Evolutionary conservation across 805 yeast genomes (phyloP).

Genomic region (Saccharomycopsis fodiens): DNA sequence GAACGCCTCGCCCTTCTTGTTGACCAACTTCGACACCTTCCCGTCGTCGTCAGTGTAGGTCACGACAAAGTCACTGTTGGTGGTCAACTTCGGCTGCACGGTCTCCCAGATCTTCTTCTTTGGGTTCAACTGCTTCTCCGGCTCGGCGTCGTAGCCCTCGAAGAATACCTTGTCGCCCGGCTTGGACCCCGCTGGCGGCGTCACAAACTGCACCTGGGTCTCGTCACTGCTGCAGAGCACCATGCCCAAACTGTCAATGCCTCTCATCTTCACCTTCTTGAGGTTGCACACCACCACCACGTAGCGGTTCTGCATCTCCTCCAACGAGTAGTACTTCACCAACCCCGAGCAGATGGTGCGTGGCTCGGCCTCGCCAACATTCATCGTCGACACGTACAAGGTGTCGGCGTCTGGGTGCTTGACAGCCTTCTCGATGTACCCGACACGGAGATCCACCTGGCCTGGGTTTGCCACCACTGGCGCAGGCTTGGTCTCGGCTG

Average conservation of each 20-base stretch:
- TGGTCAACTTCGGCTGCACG: conserved; percentile 84
- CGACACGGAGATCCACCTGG: conserved; percentile 87
- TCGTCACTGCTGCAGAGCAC: conserved; percentile 75
- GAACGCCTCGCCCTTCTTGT: conserved; percentile 71
- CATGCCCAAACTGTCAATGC: conserved; percentile 93
- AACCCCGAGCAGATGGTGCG: conserved; percentile 97
- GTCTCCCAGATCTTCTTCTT: conserved; percentile 98
- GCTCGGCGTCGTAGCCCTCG: conserved; percentile 82
- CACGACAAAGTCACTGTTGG: conserved; percentile 69
- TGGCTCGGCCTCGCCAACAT: conserved; percentile 87
- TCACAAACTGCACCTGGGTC: conserved; percentile 82
- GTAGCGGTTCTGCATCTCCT: conserved; percentile 90
- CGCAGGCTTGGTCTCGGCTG: conserved; percentile 30
- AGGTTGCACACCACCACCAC: conserved; percentile 91
- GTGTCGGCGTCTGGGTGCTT: conserved; percentile 98
- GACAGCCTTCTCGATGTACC: conserved; percentile 92
- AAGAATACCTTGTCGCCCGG: conserved; percentile 97
- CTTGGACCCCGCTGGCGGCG: conserved; percentile 88
- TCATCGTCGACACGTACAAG: conserved; percentile 90
- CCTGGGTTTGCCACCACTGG: conserved; percentile 63
- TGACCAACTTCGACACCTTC: conserved; percentile 59
- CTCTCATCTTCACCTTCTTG: conserved; percentile 98
- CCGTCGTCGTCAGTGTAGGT: conserved; percentile 74
- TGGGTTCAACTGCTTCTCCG: conserved; percentile 90
- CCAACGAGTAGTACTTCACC: conserved; percentile 81